These are phyloP conservation scores for Diaporthe citri DNA, from an alignment of 2,329 filamentous ascomycete genomes.

Conservation along the genomic window DNA sequence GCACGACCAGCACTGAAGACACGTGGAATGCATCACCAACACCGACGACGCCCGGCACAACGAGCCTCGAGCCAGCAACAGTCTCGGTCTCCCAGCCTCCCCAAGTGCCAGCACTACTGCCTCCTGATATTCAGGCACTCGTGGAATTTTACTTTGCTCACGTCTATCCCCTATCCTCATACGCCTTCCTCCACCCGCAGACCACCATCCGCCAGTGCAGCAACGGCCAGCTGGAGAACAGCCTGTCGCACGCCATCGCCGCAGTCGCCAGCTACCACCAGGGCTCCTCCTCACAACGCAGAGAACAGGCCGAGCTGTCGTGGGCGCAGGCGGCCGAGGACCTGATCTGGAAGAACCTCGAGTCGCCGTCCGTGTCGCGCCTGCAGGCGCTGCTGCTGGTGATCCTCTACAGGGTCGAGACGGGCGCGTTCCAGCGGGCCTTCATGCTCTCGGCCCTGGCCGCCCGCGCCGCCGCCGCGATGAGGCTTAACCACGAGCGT, in stretches of 20 bases:
- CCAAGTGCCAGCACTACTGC: background rate
- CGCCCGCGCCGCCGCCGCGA: constrained; percentile 57
- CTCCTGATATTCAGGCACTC: constrained; percentile 30
- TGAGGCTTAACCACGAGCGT: constrained; percentile 58
- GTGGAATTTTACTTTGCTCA: constrained; percentile 39
- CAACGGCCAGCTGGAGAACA: constrained; percentile 34
- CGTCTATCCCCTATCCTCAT: constrained; percentile 38
- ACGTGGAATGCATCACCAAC: constrained; percentile 34
- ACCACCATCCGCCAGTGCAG: constrained; percentile 37
- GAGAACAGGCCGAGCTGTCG: constrained; percentile 12
- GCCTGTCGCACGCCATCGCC: constrained; percentile 33
- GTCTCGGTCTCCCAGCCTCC: background rate
- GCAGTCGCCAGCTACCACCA: constrained; percentile 38
- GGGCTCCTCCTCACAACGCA: constrained; percentile 9
- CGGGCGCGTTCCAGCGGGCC: constrained; percentile 58
- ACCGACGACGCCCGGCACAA: constrained; percentile 31
- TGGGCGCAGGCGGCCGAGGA: constrained; percentile 38
- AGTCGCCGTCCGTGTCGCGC: constrained; percentile 43
- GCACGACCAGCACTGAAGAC: constrained; percentile 28
- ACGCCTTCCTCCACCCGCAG: constrained; percentile 38
- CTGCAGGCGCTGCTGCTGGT: constrained; percentile 58
- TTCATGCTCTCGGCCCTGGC: constrained; percentile 60
- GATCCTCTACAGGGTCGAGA: constrained; percentile 59
- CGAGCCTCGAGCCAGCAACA: constrained; percentile 14
- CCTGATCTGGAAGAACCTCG: constrained; percentile 43